phyloP scores from a whole-genome alignment of 2,329 filamentous ascomycete genomes.

The Talaromyces islandicus region DNA sequence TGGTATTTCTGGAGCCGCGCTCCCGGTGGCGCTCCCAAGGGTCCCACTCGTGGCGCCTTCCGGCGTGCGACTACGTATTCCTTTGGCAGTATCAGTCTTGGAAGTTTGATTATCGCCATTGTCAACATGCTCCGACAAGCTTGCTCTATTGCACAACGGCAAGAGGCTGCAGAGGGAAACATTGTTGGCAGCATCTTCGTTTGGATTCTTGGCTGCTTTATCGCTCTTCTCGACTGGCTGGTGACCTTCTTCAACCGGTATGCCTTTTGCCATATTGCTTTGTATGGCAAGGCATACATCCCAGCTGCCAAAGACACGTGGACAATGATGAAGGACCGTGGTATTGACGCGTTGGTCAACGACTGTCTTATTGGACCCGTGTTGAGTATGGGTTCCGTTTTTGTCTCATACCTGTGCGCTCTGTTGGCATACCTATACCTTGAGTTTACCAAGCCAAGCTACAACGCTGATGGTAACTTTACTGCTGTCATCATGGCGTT shows the following conservation, averaged over 20 bases:
- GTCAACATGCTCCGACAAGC: slow-evolving; percentile 79
- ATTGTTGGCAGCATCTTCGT: slow-evolving; percentile 61
- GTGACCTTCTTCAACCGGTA: slow-evolving; percentile 87
- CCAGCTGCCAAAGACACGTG: slow-evolving; percentile 83
- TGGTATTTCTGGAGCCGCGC: slow-evolving; percentile 78
- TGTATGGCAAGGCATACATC: slow-evolving; percentile 87
- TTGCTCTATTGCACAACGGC: slow-evolving; percentile 69
- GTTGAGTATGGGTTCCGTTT: slow-evolving; percentile 68
- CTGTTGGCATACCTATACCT: slow-evolving; percentile 84
- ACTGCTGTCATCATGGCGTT: slow-evolving; percentile 77
- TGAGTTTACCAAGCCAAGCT: slow-evolving; percentile 69
- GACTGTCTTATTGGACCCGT: slow-evolving; percentile 76
- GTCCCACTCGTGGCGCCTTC: slow-evolving; percentile 76
- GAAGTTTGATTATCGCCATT: slow-evolving; percentile 78
- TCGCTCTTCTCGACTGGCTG: slow-evolving; percentile 75
- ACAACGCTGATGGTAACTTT: slow-evolving; percentile 63
- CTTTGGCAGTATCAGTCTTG: slow-evolving; percentile 84
- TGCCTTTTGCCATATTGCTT: slow-evolving; percentile 84
- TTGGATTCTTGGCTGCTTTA: slow-evolving; percentile 70
- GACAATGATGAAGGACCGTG: slow-evolving; percentile 85
- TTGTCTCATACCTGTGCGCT: slow-evolving; percentile 76
- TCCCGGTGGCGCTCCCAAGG: slow-evolving; percentile 62
- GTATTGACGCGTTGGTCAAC: slow-evolving; percentile 83
- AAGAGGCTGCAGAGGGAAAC: slow-evolving; percentile 61
- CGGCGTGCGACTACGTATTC: slow-evolving; percentile 80